Evolutionary conservation across 495 filamentous ascomycete genomes (phyloP), one percentile per base, ranked within the genome.

Genomic region (Hypoxylon crocopeplum): DNA sequence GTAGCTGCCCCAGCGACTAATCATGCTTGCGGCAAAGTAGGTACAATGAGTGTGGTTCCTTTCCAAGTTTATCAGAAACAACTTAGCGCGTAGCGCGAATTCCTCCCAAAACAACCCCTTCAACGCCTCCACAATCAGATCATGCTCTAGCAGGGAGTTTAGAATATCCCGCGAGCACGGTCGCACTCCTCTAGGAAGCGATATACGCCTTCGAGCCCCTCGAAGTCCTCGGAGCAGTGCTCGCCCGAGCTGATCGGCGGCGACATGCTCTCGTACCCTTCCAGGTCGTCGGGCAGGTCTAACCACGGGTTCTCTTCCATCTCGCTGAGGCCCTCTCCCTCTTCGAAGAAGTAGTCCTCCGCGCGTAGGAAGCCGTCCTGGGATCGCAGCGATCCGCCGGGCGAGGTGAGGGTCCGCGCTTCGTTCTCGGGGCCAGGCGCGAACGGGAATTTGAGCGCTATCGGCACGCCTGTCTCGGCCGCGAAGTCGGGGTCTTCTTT

Each of bases 121-220:
- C n/a, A n/a, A 48, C 42, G 36, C 38, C 60, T 39, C 46, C 44
- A 12, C 49, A 22, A 47, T 33, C 40, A 59, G 40, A 38, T 24
- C 29, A 34, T 38, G 50, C 15, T 15, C 45, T 13, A 29, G 48
- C 30, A 40, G 13, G 20, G 5, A 34, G 29, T 41, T 64, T 49
- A 63, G 12, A 69, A 67, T 25, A 45, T 59, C 42, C 75, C 78
- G 44, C 71, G 73, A 34, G 85, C 82, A 13, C 77, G 76, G 70
- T 97, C 90, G 68, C 92, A 94, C 61, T 95, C 89, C 69, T 90
- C 90, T 40, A 98, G 64, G 70, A 97, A 97, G 33, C 82, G 82
- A 70, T 93, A 90, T 15, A 98, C 91, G 0, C 93, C 93, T 62
- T 95, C 88, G 12, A 90, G 71, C 6, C 91, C 91, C 58, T 93